Conservation (phyloP, 805 yeast genomes). For the Ogataea angusta region DNA sequence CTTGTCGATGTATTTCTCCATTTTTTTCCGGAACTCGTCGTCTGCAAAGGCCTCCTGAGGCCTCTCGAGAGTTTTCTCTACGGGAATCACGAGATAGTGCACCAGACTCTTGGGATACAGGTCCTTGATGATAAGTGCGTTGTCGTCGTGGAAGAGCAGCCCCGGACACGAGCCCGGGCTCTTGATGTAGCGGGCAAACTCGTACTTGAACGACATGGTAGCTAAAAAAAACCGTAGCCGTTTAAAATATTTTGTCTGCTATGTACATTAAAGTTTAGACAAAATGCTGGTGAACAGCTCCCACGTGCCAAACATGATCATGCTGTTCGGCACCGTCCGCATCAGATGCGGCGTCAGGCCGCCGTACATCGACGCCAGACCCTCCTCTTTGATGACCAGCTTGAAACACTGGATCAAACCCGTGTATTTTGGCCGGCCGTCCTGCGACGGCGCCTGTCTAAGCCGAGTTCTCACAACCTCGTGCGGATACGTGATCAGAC, state of each 20-base stretch:
- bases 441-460: conserved; percentile 84
- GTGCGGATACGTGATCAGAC: conserved; percentile 92
- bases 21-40: conserved; percentile 28
- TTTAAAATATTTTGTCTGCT: background rate
- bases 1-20: conserved; percentile 35
- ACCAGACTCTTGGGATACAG: conserved; percentile 57
- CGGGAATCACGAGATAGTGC: conserved; percentile 63
- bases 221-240: conserved; percentile 1
- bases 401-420: conserved; percentile 87
- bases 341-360: conserved; percentile 96
- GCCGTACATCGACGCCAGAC: conserved; percentile 89
- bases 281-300: conserved; percentile 70
- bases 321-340: conserved; percentile 96
- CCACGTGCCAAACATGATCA: conserved; percentile 99
- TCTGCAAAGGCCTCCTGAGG: conserved; percentile 52
- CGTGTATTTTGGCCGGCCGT: conserved; percentile 81
- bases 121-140: conserved; percentile 57
- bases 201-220: conserved; percentile 47
- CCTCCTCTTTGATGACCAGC: conserved; percentile 87
- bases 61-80: conserved; percentile 40
- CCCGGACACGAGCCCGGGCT: conserved; percentile 40
- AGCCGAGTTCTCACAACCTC: conserved; percentile 95
- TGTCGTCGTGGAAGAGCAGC: conserved; percentile 45
- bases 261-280: conserved; percentile 29
- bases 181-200: conserved; percentile 46